Percentiles rank a stretch among this genome's conserved stretches.
Evolutionary conservation across 768 basidiomycete species (phyloP).

Genomic region (Pholiota microspora): DNA sequence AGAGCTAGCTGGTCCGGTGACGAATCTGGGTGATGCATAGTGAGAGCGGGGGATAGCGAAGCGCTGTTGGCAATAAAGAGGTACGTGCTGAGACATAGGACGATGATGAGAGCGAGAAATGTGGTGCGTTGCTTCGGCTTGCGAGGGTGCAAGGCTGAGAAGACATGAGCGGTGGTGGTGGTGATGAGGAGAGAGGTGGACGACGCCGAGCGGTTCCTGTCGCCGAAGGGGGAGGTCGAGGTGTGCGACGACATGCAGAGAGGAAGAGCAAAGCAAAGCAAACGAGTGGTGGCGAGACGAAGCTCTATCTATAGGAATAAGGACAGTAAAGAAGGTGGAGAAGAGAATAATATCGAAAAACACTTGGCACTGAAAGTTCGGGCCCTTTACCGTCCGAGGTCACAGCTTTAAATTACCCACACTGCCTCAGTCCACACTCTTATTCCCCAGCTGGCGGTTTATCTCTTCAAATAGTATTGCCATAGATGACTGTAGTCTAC

Average conservation of each 20-base stretch:
- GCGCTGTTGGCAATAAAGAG: slow-evolving; percentile 50
- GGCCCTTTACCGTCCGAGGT: too few relatives aligned
- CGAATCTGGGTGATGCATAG: slow-evolving; percentile 29
- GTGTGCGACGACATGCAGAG: slow-evolving; percentile 26
- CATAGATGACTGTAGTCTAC: neutral
- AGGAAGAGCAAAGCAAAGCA: slow-evolving; percentile 2
- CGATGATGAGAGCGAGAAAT: slow-evolving; percentile 50
- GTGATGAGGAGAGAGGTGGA: slow-evolving; percentile 21
- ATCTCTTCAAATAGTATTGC: too few relatives aligned
- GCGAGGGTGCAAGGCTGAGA: slow-evolving; percentile 35
- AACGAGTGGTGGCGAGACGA: neutral
- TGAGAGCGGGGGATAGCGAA: slow-evolving; percentile 35
- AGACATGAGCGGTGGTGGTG: slow-evolving; percentile 26
- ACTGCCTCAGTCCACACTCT: too few relatives aligned
- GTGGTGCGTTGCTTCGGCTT: slow-evolving; percentile 54
- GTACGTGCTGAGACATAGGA: slow-evolving; percentile 52
- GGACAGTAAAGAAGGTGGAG: neutral
- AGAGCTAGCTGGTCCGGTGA: slow-evolving; percentile 33
- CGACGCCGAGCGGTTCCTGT: slow-evolving; percentile 13
- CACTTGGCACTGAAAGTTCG: neutral
- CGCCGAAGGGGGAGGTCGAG: slow-evolving; percentile 33
- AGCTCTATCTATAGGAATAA: neutral
- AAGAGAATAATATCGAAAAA: neutral
- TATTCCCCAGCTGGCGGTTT: too few relatives aligned
- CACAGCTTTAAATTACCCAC: too few relatives aligned